A percentile compares a stretch with the other conserved stretches of the same genome.
phyloP scores from a whole-genome alignment of 371 early-diverging fungal genomes.

The Mucor indicus region DNA sequence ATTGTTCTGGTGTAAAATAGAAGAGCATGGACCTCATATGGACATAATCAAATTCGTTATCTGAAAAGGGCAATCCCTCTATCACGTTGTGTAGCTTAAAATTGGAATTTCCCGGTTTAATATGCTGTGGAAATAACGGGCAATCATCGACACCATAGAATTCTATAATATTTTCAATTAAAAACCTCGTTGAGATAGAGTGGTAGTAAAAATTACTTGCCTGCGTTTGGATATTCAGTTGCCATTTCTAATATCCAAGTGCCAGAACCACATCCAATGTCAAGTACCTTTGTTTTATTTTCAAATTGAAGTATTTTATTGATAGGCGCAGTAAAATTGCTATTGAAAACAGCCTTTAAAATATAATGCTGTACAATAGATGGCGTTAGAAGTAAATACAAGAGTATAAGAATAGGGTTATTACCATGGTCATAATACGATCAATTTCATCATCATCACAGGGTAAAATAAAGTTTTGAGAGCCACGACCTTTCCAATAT shows the following conservation, averaged over 20 bases:
- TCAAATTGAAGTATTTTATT: neutral
- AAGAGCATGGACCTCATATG: slow-evolving; percentile 47
- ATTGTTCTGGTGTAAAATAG: slow-evolving; percentile 36
- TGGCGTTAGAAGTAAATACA: neutral
- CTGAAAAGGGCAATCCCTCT: slow-evolving; percentile 51
- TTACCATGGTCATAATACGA: slow-evolving; percentile 39
- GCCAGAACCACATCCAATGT: slow-evolving; percentile 44
- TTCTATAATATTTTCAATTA: slow-evolving; percentile 22
- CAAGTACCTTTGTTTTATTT: slow-evolving; percentile 23
- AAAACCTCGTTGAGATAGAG: slow-evolving; percentile 1
- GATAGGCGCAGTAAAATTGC: slow-evolving; percentile 34
- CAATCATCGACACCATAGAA: slow-evolving; percentile 56
- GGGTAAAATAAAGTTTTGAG: slow-evolving; percentile 20
- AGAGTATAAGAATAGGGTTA: neutral
- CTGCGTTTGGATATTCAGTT: slow-evolving; percentile 27
- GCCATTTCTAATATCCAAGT: slow-evolving; percentile 40
- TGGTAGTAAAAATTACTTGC: slow-evolving; percentile 6
- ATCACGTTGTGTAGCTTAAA: slow-evolving; percentile 51
- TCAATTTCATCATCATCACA: slow-evolving; percentile 43
- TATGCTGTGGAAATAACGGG: slow-evolving; percentile 52
- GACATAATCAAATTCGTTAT: slow-evolving; percentile 53
- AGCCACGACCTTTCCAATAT: slow-evolving; percentile 10
- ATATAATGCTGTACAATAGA: slow-evolving; percentile 33
- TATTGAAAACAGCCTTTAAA: slow-evolving; percentile 33
- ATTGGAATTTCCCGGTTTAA: slow-evolving; percentile 53